phyloP scores from a whole-genome alignment of 768 basidiomycete genomes.

The Termitomyces sp. region DNA sequence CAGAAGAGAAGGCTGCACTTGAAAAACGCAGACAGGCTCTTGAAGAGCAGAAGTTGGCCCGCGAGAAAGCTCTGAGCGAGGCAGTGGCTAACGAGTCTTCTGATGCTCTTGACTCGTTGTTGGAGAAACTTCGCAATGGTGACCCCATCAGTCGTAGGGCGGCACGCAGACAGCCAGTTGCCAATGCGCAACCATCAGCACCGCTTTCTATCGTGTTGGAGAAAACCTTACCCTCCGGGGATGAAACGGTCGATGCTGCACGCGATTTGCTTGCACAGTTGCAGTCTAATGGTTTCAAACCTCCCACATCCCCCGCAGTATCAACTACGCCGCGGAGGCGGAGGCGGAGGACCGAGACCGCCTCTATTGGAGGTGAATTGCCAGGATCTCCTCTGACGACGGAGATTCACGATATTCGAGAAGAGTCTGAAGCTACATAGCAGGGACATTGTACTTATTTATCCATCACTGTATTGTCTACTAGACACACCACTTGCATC shows the following conservation, averaged over 20 bases:
- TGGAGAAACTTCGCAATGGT: conserved; percentile 73
- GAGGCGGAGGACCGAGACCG: conserved; percentile 34
- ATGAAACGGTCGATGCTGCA: conserved; percentile 51
- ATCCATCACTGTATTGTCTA: not conserved
- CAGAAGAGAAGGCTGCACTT: conserved; percentile 65
- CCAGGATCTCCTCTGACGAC: conserved; percentile 31
- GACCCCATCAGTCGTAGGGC: conserved; percentile 59
- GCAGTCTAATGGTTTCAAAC: conserved; percentile 66
- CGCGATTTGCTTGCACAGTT: conserved; percentile 75
- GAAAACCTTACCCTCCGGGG: conserved; percentile 27
- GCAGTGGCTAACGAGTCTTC: conserved; percentile 44
- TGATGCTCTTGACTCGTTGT: conserved; percentile 67
- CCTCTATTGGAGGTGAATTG: conserved; percentile 23
- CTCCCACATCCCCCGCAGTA: conserved; percentile 48
- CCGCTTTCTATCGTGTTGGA: conserved; percentile 36
- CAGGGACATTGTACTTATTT: conserved; percentile 4
- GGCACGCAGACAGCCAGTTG: conserved; percentile 48
- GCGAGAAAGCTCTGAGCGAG: conserved; percentile 47
- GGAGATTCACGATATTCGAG: conserved; percentile 30
- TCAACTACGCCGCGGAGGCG: conserved; percentile 36
- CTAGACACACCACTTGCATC: not conserved
- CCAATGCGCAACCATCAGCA: conserved; percentile 31
- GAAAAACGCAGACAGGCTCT: conserved; percentile 70
- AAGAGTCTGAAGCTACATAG: conserved; percentile 11
- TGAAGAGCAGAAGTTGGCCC: conserved; percentile 59